A percentile compares a stretch with the other conserved stretches of the same genome.
phyloP scores from a whole-genome alignment of 352 stramenopile species.

The Plasmopara viticola region DNA sequence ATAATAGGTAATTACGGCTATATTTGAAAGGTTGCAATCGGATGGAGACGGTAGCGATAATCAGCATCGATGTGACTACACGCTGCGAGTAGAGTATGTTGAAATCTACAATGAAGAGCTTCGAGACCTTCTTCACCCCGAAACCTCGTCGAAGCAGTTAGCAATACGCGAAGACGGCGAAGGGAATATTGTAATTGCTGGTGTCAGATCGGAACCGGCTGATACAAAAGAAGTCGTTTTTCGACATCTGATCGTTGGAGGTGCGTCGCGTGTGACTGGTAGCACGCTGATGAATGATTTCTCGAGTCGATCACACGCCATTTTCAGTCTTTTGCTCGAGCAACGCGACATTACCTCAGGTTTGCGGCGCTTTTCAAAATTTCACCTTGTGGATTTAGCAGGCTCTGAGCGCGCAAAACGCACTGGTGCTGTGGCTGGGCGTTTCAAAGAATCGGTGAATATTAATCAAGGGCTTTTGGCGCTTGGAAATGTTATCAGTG shows the following conservation, averaged over 20 bases:
- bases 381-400: constrained; percentile 94
- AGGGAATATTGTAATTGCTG: constrained; percentile 73
- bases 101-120: constrained; percentile 99
- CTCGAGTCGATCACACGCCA: constrained; percentile 86
- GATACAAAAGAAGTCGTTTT: constrained; percentile 78
- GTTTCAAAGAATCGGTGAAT: constrained; percentile 92
- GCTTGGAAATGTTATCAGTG: constrained; percentile 94
- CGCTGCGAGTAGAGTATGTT: constrained; percentile 92
- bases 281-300: constrained; percentile 90
- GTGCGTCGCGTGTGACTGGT: constrained; percentile 68
- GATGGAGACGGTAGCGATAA: constrained; percentile 29
- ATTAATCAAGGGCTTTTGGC: constrained; percentile 95
- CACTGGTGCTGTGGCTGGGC: constrained; percentile 79
- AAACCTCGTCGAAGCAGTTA: constrained; percentile 72
- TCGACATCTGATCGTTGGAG: constrained; percentile 71
- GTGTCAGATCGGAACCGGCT: constrained; percentile 77
- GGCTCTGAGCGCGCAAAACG: constrained; percentile 92
- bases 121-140: constrained; percentile 88
- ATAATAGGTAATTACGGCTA: constrained; percentile 50
- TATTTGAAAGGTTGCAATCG: constrained; percentile 57
- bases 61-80: constrained; percentile 49
- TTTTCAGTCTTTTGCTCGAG: constrained; percentile 86
- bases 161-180: constrained; percentile 74
- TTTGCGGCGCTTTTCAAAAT: constrained; percentile 77
- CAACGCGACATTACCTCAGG: constrained; percentile 41